phyloP scores from a whole-genome alignment of 768 basidiomycete species.

The Asterophora parasitica region DNA sequence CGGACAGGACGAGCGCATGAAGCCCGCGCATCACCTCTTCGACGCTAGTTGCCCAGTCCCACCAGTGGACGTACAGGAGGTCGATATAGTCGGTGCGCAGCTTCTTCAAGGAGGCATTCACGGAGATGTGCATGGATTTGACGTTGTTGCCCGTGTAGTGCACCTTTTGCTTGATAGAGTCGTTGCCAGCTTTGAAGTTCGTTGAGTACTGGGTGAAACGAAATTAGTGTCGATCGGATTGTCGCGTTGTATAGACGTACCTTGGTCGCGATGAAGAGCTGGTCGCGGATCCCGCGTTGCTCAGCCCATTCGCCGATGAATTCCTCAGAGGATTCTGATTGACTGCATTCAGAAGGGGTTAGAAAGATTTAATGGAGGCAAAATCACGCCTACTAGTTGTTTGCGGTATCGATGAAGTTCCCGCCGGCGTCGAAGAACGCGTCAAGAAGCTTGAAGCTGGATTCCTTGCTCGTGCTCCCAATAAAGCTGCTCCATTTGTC shows the following conservation, averaged over 20 bases:
- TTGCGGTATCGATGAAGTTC: slow-evolving; percentile 17
- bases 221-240: too few species aligned
- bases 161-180: slow-evolving; percentile 26
- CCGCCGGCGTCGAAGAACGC: slow-evolving; percentile 13
- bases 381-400: slow-evolving; percentile 10
- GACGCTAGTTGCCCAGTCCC: slow-evolving; percentile 49
- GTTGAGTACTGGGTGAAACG: slow-evolving; percentile 23
- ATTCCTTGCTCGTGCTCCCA: slow-evolving; percentile 32
- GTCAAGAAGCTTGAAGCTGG: slow-evolving; percentile 15
- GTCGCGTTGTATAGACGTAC: slow-evolving; percentile 21
- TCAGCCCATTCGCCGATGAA: slow-evolving; percentile 53
- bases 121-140: slow-evolving; percentile 38
- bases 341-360: slow-evolving; percentile 25
- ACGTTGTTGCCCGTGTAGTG: slow-evolving; percentile 44
- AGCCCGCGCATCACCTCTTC: slow-evolving; percentile 55
- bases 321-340: slow-evolving; percentile 51
- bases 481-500: slow-evolving; percentile 26
- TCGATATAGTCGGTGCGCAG: slow-evolving; percentile 44
- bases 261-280: slow-evolving; percentile 45
- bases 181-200: slow-evolving; percentile 24
- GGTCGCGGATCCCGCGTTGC: slow-evolving; percentile 38
- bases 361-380: neutral
- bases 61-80: slow-evolving; percentile 42
- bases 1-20: slow-evolving; percentile 43
- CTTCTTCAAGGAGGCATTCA: slow-evolving; percentile 41